A percentile compares a stretch with the other conserved stretches of the same genome.
These are phyloP conservation scores for Paramyrothecium roridum DNA, from an alignment of 2,329 filamentous ascomycete genomes.

Conservation along the genomic window DNA sequence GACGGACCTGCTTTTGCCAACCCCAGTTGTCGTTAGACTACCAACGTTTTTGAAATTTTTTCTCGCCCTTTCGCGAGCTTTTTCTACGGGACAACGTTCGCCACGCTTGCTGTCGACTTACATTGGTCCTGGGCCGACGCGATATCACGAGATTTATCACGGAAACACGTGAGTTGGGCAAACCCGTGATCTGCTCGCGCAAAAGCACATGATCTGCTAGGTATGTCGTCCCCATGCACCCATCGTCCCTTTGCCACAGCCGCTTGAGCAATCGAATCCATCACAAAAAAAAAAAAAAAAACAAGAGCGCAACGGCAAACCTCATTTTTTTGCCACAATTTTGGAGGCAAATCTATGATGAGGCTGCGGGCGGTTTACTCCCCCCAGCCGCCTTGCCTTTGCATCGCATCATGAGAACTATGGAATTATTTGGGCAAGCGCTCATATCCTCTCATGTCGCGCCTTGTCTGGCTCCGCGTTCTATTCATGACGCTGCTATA, in stretches of 20 bases:
- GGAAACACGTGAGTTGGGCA: slow-evolving; percentile 41
- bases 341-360: neutral
- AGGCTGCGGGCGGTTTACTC: no score
- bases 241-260: neutral
- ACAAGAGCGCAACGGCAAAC: neutral
- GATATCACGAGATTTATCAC: slow-evolving; percentile 48
- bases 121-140: slow-evolving; percentile 26
- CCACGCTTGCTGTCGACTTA: slow-evolving; percentile 21
- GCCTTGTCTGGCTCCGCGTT: no score
- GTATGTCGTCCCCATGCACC: slow-evolving; percentile 31
- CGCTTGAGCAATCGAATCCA: neutral
- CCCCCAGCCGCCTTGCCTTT: no score
- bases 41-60: slow-evolving; percentile 6
- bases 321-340: neutral
- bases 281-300: neutral
- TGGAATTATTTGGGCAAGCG: no score
- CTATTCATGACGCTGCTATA: no score
- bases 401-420: no score
- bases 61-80: slow-evolving; percentile 5
- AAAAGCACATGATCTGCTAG: slow-evolving; percentile 42
- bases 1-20: slow-evolving; percentile 15
- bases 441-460: no score
- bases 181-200: slow-evolving; percentile 40
- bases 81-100: slow-evolving; percentile 8
- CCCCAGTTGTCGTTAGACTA: neutral